Evolutionary conservation across 2,329 filamentous ascomycete genomes (phyloP), one percentile per base, ranked within the genome.

Genomic region (Lasiodiplodia sp.): DNA sequence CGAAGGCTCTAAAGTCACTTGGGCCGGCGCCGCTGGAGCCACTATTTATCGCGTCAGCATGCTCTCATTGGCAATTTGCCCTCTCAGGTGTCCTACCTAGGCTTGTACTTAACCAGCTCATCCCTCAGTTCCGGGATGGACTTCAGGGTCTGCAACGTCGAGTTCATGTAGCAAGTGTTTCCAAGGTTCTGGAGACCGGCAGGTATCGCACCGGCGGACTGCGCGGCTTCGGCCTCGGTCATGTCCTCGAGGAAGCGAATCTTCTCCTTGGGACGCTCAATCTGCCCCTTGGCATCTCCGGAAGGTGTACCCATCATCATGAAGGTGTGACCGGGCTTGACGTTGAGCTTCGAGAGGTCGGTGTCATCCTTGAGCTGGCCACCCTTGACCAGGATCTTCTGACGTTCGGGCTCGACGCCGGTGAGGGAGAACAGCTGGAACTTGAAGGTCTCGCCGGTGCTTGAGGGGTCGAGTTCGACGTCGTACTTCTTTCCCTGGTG

Each of bases 101-200:
- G 71, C 51, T 74, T 86, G 74, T 92, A 96, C 58, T 86, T 88
- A 70, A 84, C 77, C 56, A 99, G 86, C 73, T 93, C 88, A 44
- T 92, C 86, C 76, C 97, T 93, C 44, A 99, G 88, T 82, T 99
- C 96, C 10, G 96, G 96, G 69, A 99, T 93, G 66, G 91, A 87
- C 71, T 92, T 90, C 72, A 99, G 84, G 4, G 93, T 91, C 80
- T 99, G 96, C n/a, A 99, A 86, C 0, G 95, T 97, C 62, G 96
- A 96, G 85, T 99, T 99, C 76, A 98, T 89, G 79, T 99, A 99
- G 84, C 96, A 99, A 4, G 96, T 99, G 81, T 99, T 99, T 74
- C 96, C 96, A 70, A 97, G 84, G 77, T 99, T 99, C 78, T 92
- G 87, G 70, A 99, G 84, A 57, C 96, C 96, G 68, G 94, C 92